Evolutionary conservation across 768 basidiomycete species (phyloP).

Genomic region (Termitomyces sp.): DNA sequence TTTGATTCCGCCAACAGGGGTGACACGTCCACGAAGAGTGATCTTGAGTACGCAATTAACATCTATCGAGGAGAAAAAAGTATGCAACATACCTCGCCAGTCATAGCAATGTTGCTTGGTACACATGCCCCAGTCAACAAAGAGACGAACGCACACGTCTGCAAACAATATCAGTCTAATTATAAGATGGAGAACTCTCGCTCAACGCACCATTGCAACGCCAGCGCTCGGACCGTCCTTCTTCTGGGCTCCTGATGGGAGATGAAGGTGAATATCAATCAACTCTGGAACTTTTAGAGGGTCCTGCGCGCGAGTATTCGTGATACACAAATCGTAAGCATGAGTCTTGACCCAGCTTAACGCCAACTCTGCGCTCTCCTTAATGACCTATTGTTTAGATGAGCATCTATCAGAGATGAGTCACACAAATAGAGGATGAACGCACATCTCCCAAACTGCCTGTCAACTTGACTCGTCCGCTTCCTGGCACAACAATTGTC

Average conservation of each 20-base stretch:
- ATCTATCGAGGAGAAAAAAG: neutral
- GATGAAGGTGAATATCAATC: slow-evolving; percentile 83
- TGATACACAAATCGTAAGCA: slow-evolving; percentile 75
- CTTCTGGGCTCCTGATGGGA: slow-evolving; percentile 87
- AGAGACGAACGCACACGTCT: slow-evolving; percentile 85
- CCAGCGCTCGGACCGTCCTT: slow-evolving; percentile 94
- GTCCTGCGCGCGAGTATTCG: slow-evolving; percentile 61
- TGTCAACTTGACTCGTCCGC: slow-evolving; percentile 69
- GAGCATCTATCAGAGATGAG: neutral
- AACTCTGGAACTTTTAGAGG: slow-evolving; percentile 66
- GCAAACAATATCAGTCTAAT: neutral
- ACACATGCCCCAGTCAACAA: slow-evolving; percentile 73
- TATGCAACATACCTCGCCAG: slow-evolving; percentile 61
- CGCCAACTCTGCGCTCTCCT: slow-evolving; percentile 86
- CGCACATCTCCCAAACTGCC: slow-evolving; percentile 77
- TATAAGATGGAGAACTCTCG: neutral
- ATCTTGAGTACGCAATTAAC: slow-evolving; percentile 35
- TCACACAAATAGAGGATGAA: slow-evolving; percentile 2
- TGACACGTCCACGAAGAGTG: slow-evolving; percentile 76
- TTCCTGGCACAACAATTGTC: slow-evolving; percentile 71
- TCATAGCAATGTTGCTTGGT: slow-evolving; percentile 76
- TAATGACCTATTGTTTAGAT: slow-evolving; percentile 55
- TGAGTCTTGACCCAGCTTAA: slow-evolving; percentile 90
- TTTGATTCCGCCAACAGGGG: slow-evolving; percentile 86
- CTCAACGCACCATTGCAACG: slow-evolving; percentile 65